Base-by-base conservation (phyloP, 2,329 filamentous ascomycete species). In the Alternaria brassicicola region DNA sequence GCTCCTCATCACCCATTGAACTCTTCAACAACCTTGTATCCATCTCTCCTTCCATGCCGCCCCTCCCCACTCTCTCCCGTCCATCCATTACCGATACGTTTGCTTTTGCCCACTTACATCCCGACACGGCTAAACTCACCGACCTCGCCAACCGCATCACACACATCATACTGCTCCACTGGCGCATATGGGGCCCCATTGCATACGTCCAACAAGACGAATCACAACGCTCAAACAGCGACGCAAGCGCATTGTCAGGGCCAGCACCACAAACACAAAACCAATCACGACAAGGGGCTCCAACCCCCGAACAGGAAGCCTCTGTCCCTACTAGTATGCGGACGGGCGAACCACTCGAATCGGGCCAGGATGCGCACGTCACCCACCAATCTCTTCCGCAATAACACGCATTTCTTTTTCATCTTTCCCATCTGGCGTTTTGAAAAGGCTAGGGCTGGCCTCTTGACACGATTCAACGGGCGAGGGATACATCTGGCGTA, bases 141-240 rank as follows among this genome's bases (percentile, higher is more conserved):
- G 88, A 92, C 57, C 86, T 97, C 75, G 87, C 91, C 1, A 89
- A 88, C 42, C 87, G 91, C 43, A 83, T 97, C 49, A 89, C 92
- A 6, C 94, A 97, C 71, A 86, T 97, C 42, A 88, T 91, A 13
- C 84, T 95, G 6, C 80, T 98, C 23, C 93, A 97, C 77, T 97
- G 93, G 93, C 86, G 91, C 47, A 89, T 97, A 3, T 98, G 93
- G 92, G 85, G 86, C 1, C 86, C 86, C 2, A 81, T 96, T 52
- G 87, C 90, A 12, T 97, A 97, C 73, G 55, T 76, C 0, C 62
- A 61, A 19, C 67, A 71, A 8, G 66, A 70, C 6, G 56, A 59
- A 9, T 33, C 39, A 8, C 52, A 28, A 4, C 26, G 36, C 7
- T 23, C 41, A 2, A 31, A 46, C 2, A 2, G 31, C 3, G 54